These are phyloP conservation scores for Paecilomyces sp. DNA, from an alignment of 2,329 filamentous ascomycete genomes.

Conservation along the genomic window DNA sequence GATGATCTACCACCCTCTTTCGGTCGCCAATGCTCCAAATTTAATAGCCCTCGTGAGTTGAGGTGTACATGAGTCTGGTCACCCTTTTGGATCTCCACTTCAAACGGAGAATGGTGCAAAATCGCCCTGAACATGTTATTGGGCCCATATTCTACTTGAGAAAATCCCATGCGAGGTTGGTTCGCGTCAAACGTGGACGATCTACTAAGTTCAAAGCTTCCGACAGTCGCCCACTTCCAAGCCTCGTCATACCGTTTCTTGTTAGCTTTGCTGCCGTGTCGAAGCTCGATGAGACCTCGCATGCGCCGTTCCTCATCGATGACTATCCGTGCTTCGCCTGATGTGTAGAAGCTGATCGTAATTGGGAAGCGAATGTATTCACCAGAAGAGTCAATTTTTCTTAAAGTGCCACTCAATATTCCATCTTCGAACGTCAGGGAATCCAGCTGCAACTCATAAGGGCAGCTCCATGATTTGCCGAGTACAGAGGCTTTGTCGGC, in stretches of 20 bases:
- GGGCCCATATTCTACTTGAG: conserved; percentile 56
- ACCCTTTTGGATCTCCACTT: conserved; percentile 78
- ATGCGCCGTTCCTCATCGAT: conserved; percentile 87
- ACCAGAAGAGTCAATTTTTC: conserved; percentile 52
- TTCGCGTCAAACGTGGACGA: too few relatives aligned
- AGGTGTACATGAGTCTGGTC: conserved; percentile 76
- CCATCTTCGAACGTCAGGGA: conserved; percentile 73
- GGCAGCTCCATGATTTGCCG: conserved; percentile 63
- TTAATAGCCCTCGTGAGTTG: conserved; percentile 83
- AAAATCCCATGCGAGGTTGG: conserved; percentile 36
- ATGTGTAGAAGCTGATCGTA: conserved; percentile 81
- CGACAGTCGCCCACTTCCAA: conserved; percentile 77
- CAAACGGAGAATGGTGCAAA: conserved; percentile 75
- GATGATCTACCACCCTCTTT: conserved; percentile 36
- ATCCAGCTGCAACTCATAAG: conserved; percentile 68
- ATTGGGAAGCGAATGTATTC: conserved; percentile 74
- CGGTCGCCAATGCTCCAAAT: conserved; percentile 86
- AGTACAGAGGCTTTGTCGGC: conserved; percentile 62
- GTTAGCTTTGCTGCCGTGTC: conserved; percentile 73
- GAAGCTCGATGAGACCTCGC: conserved; percentile 80
- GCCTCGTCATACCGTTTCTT: conserved; percentile 96
- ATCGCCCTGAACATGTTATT: conserved; percentile 70
- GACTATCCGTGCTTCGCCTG: conserved; percentile 77
- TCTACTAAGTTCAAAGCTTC: conserved; percentile 62
- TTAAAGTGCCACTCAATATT: conserved; percentile 71